Percentiles rank a stretch among this genome's conserved stretches.
Conservation (phyloP, 208 protist genomes). For the Endotrypanum monterogeii region DNA sequence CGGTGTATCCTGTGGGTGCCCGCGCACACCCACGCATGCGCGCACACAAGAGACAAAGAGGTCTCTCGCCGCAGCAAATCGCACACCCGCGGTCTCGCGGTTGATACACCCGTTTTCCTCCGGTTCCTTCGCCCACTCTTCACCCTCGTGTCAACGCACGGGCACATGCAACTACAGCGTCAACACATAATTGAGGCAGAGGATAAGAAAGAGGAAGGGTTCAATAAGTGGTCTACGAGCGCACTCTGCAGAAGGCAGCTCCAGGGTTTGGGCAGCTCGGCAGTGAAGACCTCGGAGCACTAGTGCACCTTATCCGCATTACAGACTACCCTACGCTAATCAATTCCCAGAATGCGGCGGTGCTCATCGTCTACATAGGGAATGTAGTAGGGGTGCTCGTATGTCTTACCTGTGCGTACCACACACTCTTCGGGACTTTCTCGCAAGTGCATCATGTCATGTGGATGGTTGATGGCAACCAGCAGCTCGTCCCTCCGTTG, state of each 20-base stretch:
- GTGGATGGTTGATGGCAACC: slow-evolving; percentile 27
- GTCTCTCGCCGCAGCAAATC: too few species aligned
- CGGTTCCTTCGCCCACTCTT: background rate
- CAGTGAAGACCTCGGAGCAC: too few species aligned
- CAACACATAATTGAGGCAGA: too few species aligned
- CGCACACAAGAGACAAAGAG: too few species aligned
- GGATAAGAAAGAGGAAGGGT: too few species aligned
- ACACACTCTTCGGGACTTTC: slow-evolving; percentile 31
- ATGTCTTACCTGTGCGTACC: slow-evolving; percentile 24
- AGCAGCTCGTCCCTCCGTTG: slow-evolving; percentile 53
- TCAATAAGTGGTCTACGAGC: too few species aligned
- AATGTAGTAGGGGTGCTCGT: slow-evolving; percentile 47
- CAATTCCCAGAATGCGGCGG: slow-evolving; percentile 35
- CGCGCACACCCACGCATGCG: too few species aligned
- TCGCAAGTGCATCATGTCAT: slow-evolving; percentile 34
- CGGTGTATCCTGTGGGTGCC: too few species aligned
- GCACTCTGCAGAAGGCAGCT: too few species aligned
- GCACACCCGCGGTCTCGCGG: background rate
- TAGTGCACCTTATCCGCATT: too few species aligned
- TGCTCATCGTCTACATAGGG: slow-evolving; percentile 32
- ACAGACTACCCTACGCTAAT: slow-evolving; percentile 1
- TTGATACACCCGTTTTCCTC: background rate
- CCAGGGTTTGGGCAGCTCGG: too few species aligned
- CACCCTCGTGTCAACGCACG: background rate
- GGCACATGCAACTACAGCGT: too few species aligned